phyloP scores from a whole-genome alignment of 208 protist species.

The Acanthamoeba castellanii region DNA sequence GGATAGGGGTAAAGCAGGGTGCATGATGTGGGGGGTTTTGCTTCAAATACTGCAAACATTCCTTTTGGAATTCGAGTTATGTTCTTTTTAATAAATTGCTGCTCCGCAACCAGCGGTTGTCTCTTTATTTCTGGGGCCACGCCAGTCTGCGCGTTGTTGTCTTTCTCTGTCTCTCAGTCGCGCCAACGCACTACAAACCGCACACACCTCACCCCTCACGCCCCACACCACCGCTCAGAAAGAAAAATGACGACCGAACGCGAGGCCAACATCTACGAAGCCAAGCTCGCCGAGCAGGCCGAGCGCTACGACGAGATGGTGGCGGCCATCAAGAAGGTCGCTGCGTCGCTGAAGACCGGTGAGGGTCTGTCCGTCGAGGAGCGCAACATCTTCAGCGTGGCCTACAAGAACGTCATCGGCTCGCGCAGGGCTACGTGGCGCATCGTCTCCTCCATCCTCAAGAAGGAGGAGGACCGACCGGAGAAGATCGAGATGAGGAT shows the following conservation, averaged over 20 bases:
- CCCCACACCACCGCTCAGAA: not conserved
- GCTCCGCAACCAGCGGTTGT: not conserved
- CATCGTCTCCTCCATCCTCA: constrained; percentile 96
- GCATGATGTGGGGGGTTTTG: too few species aligned
- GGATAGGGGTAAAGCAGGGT: too few species aligned
- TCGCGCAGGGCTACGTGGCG: constrained; percentile 97
- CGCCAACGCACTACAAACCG: too few species aligned
- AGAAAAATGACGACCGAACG: not conserved
- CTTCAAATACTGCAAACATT: too few species aligned
- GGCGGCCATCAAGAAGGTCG: constrained; percentile 96
- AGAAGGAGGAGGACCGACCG: constrained; percentile 93
- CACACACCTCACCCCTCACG: not conserved
- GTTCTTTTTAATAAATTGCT: not conserved
- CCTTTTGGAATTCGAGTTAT: too few species aligned
- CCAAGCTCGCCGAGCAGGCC: constrained; percentile 96
- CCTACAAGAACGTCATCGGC: constrained; percentile 99
- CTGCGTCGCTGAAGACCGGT: constrained; percentile 87
- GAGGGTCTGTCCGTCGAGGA: constrained; percentile 97
- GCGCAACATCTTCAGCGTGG: constrained; percentile 98
- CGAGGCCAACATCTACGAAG: constrained; percentile 72
- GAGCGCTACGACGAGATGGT: constrained; percentile 98
- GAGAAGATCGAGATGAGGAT: constrained; percentile 55
- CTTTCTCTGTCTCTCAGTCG: not conserved
- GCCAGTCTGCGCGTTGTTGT: not conserved
- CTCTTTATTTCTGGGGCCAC: not conserved